A percentile compares a stretch with the other conserved stretches of the same genome.
phyloP scores from a whole-genome alignment of 257 asterid genomes.

The Solanum megistacrolobum region DNA sequence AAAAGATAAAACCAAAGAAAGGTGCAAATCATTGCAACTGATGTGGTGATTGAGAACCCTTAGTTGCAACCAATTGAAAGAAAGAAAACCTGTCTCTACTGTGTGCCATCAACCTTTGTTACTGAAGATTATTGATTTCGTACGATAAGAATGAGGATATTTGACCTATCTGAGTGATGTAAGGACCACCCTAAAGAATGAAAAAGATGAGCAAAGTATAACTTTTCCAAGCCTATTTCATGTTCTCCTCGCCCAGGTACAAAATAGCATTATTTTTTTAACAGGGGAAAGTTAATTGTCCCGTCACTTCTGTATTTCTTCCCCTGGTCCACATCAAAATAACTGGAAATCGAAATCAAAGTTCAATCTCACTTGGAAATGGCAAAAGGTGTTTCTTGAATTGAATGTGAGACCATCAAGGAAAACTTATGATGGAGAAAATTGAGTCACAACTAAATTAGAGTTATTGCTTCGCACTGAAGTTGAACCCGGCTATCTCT shows the following conservation, averaged over 20 bases:
- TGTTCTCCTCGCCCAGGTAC: not conserved
- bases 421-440: not conserved
- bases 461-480: not conserved
- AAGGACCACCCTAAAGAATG: not conserved
- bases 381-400: not conserved
- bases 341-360: not conserved
- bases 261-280: not conserved
- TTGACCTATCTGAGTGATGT: not conserved
- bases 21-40: not conserved
- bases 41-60: not conserved
- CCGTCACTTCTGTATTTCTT: not conserved
- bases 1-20: not conserved
- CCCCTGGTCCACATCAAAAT: not conserved
- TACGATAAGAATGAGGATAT: not conserved
- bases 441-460: not conserved
- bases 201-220: not conserved
- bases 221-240: not conserved
- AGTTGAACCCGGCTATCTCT: not conserved
- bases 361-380: not conserved
- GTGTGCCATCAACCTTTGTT: not conserved
- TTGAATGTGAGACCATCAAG: not conserved
- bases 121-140: not conserved
- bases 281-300: not conserved
- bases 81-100: not conserved
- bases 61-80: not conserved